Evolutionary conservation across 2,329 filamentous ascomycete species (phyloP), one percentile per base, ranked within the genome.

Genomic region (Dactylonectria macrodidyma): DNA sequence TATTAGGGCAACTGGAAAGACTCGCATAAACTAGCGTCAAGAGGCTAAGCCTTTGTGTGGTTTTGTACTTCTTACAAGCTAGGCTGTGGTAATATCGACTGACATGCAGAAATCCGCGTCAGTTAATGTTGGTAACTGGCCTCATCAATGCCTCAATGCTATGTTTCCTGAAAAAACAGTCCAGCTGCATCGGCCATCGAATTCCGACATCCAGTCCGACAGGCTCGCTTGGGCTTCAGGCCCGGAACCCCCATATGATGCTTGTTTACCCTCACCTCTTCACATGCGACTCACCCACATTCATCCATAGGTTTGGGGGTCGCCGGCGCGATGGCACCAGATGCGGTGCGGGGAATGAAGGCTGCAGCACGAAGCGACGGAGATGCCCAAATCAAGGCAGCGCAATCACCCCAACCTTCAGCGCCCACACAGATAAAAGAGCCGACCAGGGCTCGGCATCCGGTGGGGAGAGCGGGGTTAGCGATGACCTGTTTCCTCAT

Each of bases 341-440:
- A 62, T 61, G 44, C 55, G 61, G 58, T 61, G 60, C 66, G 72
- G 61, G 59, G 64, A 58, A 66, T 59, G 55, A 54, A 56, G 48
- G 33, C 48, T 54, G 34, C 64, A 67, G 34, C 70, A 64, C 41
- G 33, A 56, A 48, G 33, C 16, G 14, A 67, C 52, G 65, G 67
- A 63, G 58, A 66, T 72, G 19, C 65, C 66, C 58, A 67, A 62
- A 64, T 60, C 44, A 62, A 66, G 38, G 48, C 54, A 65, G 38
- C n/a, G 60, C 38, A 62, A 59, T 34, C 65, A 58, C 44, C 50
- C 54, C 61, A 44, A 59, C 58, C 48, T 66, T 52, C 46, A 30
- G 24, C 55, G 12, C 65, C 61, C 26, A 65, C 55, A 26, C 59
- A 30, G 34, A 50, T 59, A 60, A 65, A 44, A 54, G 59, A 50